Evolutionary conservation across 2,329 filamentous ascomycete genomes (phyloP).

Genomic region (Cladophialophora psammophila): DNA sequence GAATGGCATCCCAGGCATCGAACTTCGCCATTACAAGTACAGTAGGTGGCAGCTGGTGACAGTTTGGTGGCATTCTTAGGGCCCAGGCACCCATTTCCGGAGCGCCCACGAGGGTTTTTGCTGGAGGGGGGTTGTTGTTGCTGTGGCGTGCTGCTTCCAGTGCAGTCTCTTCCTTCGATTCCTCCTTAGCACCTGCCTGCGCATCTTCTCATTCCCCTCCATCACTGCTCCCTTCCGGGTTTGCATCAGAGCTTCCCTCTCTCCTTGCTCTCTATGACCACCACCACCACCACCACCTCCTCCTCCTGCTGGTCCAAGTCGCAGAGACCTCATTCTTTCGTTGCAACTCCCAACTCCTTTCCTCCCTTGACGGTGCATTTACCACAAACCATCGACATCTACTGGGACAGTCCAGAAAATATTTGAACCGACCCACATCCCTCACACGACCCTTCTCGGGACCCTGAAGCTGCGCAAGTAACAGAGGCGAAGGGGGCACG

Average conservation of each 20-base stretch:
- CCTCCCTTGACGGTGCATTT: neutral
- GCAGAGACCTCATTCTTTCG: neutral
- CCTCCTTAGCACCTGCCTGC: constrained; percentile 1
- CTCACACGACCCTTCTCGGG: neutral
- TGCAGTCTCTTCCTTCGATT: constrained; percentile 5
- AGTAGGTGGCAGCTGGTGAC: neutral
- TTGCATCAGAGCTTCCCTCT: neutral
- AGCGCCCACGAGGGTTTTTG: constrained; percentile 21
- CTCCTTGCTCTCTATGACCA: too few relatives aligned
- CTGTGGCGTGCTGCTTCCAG: constrained; percentile 6
- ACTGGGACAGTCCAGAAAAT: neutral
- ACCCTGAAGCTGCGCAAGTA: neutral
- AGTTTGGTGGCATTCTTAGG: constrained; percentile 17
- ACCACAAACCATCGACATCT: neutral
- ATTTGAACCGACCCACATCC: neutral
- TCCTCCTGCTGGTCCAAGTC: neutral
- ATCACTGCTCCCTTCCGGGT: neutral
- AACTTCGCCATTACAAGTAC: constrained; percentile 8
- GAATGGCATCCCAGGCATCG: neutral
- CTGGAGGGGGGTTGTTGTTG: constrained; percentile 9
- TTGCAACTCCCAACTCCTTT: neutral
- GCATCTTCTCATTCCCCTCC: neutral
- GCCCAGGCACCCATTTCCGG: constrained; percentile 1
- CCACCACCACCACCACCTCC: too few relatives aligned
- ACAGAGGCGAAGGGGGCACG: neutral